A percentile compares a stretch with the other conserved stretches of the same genome.
These are phyloP conservation scores for Galeopsis tetrahit DNA, from an alignment of 257 asterid genomes.

Conservation along the genomic window DNA sequence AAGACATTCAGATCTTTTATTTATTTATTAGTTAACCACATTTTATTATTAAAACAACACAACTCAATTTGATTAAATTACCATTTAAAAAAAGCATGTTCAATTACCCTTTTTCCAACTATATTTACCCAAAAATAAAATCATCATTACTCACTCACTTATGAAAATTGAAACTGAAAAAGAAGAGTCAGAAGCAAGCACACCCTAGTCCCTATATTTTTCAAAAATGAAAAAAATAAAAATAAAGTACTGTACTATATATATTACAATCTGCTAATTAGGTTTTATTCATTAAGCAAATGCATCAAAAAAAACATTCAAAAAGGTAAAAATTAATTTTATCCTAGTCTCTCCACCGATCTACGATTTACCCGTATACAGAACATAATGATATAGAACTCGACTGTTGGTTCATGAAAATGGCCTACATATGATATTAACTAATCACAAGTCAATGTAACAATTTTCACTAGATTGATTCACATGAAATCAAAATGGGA, in stretches of 20 bases:
- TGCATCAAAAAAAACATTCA: neutral
- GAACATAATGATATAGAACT: no score
- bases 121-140: no score
- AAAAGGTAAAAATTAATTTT: neutral
- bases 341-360: neutral
- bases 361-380: neutral
- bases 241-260: neutral
- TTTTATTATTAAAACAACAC: no score
- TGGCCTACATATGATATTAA: neutral
- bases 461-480: slow-evolving; percentile 24
- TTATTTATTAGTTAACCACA: neutral
- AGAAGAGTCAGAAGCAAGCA: neutral
- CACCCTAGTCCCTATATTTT: neutral
- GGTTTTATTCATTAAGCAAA: neutral
- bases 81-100: neutral
- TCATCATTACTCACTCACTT: neutral
- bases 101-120: neutral
- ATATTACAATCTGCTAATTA: neutral
- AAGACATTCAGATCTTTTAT: neutral
- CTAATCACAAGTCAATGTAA: neutral
- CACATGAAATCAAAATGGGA: slow-evolving; percentile 3
- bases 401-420: neutral
- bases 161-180: neutral
- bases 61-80: neutral
- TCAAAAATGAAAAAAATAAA: no score